phyloP scores from a whole-genome alignment of 176 grass and related monocot species.

The Aechmea fasciata region DNA sequence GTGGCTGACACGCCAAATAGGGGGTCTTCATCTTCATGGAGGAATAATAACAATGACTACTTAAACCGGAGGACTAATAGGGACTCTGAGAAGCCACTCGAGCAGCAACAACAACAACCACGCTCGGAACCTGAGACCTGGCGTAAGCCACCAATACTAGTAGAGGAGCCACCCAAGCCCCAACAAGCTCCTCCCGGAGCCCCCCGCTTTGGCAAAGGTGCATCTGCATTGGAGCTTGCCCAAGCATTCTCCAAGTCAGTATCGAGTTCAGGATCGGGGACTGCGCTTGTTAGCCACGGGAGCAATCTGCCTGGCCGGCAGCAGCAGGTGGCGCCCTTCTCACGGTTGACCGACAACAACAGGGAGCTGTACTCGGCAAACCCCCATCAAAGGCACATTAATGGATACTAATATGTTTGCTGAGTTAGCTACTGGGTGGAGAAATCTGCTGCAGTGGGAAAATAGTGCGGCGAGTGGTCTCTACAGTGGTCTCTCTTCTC shows the following conservation, averaged over 20 bases:
- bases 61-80: conserved; percentile 27
- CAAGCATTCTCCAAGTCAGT: conserved; percentile 86
- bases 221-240: conserved; percentile 70
- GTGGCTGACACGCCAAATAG: conserved; percentile 25
- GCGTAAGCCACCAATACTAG: conserved; percentile 46
- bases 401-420: conserved; percentile 61
- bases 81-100: conserved; percentile 45
- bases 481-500: no score
- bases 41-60: conserved; percentile 24
- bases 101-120: conserved; percentile 25
- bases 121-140: conserved; percentile 64
- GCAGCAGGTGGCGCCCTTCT: conserved; percentile 45
- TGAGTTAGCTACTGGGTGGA: no score
- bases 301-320: conserved; percentile 19
- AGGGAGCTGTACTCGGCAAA: conserved; percentile 28
- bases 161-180: conserved; percentile 42
- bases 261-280: conserved; percentile 37
- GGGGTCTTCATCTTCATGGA: conserved; percentile 18
- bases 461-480: no score
- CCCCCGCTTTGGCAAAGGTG: conserved; percentile 58
- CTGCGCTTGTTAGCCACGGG: conserved; percentile 17
- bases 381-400: conserved; percentile 65
- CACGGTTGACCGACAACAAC: conserved; percentile 47
- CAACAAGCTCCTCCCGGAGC: conserved; percentile 17
- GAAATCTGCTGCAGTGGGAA: no score